Base-by-base conservation (phyloP, 2,329 filamentous ascomycete species). In the Paecilomyces sp. region DNA sequence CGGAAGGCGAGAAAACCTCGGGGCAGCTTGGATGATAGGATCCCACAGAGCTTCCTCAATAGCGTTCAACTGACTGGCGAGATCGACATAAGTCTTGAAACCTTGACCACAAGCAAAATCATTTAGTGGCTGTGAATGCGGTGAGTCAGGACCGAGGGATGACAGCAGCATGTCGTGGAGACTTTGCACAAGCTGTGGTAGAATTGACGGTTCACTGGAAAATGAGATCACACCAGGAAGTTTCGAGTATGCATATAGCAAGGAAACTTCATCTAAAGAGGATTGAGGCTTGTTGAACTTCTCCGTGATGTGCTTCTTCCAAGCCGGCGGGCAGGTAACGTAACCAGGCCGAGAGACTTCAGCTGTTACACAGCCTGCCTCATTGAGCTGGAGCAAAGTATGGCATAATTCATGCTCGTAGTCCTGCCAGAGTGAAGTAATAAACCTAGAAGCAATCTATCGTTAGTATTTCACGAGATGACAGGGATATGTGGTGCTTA, bases 51-150 rank as follows among this genome's bases (percentile, higher is more conserved):
- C 79, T 22, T 77, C 68, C 61, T 91, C 86, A 5, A 87, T 72
- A 12, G 82, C 79, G 1, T 79, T 82, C n/a, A 83, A 78, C 3
- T 82, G 79, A 61, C 80, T 82, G 57, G 82, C 85, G 80, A 90
- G 85, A 55, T 84, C 80, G 28, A 91, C 79, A 66, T 92, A 90
- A 3, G 88, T 84, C 60, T 84, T 85, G 68, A 94, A 91, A 0
- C 89, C 90, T 64, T 87, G 86, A 9, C 88, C 89, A 60, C 88
- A 81, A 56, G 90, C 89, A 64, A 94, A 91, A 36, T 85, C 81
- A n/a, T 85, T 83, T 68, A 88, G 83, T 62, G 88, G 83, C 2
- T 83, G 85, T 1, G 82, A 80, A 57, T 85, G 74, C 11, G 82
- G 80, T 5, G 82, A 82, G 1, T 84, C 85, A 7, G 86, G 85